Percentiles rank a stretch among this genome's conserved stretches.
These are phyloP conservation scores for Ceratocystis variospora DNA, from an alignment of 2,329 filamentous ascomycete genomes.

Conservation along the genomic window DNA sequence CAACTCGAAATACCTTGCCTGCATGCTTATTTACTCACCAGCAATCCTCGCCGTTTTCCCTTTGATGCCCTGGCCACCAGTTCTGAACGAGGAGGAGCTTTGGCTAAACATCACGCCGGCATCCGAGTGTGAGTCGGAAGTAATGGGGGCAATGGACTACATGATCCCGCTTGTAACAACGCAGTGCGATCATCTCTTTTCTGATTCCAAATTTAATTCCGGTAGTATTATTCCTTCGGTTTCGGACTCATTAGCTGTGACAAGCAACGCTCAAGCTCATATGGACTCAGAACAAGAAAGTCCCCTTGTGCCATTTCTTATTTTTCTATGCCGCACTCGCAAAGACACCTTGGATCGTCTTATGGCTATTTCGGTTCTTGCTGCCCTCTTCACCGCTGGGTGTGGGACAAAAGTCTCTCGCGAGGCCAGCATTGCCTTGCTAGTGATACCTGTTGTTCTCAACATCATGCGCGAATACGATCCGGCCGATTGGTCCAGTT, in stretches of 20 bases:
- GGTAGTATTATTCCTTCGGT: background rate
- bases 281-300: conserved; percentile 47
- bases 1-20: conserved; percentile 65
- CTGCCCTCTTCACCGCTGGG: conserved; percentile 54
- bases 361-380: conserved; percentile 55
- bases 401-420: conserved; percentile 47
- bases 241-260: background rate
- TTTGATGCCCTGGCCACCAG: conserved; percentile 31
- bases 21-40: conserved; percentile 54
- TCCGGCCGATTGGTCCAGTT: background rate
- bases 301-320: conserved; percentile 58
- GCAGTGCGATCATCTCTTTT: background rate
- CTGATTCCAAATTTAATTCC: background rate
- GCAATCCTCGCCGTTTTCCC: conserved; percentile 57
- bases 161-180: conserved; percentile 44
- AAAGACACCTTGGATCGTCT: conserved; percentile 44
- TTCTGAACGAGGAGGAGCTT: background rate
- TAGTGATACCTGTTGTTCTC: conserved; percentile 58
- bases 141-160: conserved; percentile 47
- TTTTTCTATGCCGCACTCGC: conserved; percentile 45
- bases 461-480: conserved; percentile 37
- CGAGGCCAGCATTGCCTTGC: conserved; percentile 48
- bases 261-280: background rate
- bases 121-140: conserved; percentile 12
- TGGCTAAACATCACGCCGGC: conserved; percentile 7